Conservation (phyloP, 306 rosid genomes). For the Spatholobus suberectus region DNA sequence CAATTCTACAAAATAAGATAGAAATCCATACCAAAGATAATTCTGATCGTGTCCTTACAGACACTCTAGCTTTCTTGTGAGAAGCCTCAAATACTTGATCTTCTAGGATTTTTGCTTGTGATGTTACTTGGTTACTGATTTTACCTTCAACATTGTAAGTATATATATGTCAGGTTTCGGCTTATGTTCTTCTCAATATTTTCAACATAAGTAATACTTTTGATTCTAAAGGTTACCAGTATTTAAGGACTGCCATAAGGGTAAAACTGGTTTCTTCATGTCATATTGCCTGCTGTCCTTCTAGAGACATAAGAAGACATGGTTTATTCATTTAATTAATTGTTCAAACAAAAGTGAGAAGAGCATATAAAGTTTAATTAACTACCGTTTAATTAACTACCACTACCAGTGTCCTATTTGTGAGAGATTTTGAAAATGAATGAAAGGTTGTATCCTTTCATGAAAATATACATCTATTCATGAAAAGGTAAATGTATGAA, state of each 20-base stretch:
- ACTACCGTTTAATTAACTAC: no score
- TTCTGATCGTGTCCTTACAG: slow-evolving; percentile 51
- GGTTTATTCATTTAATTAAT: neutral
- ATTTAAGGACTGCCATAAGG: slow-evolving; percentile 17
- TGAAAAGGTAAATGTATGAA: no score
- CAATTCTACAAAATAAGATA: neutral
- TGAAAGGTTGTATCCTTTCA: no score
- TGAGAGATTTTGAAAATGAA: no score
- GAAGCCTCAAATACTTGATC: slow-evolving; percentile 28
- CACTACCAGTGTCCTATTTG: no score
- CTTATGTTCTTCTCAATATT: neutral
- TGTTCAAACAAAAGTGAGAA: neutral
- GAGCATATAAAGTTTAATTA: neutral
- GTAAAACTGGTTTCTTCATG: slow-evolving; percentile 20
- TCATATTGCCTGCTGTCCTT: slow-evolving; percentile 25
- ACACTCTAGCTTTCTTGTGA: slow-evolving; percentile 51
- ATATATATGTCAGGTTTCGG: slow-evolving; percentile 4
- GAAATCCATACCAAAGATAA: slow-evolving; percentile 42
- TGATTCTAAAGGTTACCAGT: neutral
- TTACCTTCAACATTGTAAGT: slow-evolving; percentile 1
- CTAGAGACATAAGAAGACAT: slow-evolving; percentile 27
- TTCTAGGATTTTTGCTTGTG: slow-evolving; percentile 22
- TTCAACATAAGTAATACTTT: neutral
- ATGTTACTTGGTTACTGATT: neutral
- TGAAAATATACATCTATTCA: no score